Percentiles rank a stretch among this genome's conserved stretches.
Conservation (phyloP, 2,329 filamentous ascomycete genomes). For the Clonostachys sp. region DNA sequence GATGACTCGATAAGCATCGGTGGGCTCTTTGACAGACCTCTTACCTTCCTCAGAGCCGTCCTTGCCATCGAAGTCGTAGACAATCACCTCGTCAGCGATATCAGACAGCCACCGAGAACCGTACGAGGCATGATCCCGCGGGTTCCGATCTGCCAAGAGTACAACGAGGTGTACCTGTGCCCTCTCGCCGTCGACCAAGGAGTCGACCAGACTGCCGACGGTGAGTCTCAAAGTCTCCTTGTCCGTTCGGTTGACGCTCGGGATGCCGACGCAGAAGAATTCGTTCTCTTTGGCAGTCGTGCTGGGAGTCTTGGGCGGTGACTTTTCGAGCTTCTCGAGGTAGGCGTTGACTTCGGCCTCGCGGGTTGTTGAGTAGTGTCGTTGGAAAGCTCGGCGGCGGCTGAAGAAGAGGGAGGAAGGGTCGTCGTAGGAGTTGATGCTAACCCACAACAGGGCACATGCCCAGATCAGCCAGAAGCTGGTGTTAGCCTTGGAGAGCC, state of each 20-base stretch:
- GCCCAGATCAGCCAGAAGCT: conserved; percentile 22
- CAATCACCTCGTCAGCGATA: conserved; percentile 23
- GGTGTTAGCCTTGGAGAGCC: conserved; percentile 18
- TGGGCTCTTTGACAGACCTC: neutral
- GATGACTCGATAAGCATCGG: conserved; percentile 7
- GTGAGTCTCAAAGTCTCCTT: conserved; percentile 19
- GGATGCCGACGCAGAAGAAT: conserved; percentile 24
- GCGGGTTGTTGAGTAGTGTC: conserved; percentile 15
- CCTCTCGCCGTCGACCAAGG: conserved; percentile 20
- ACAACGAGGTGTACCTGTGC: conserved; percentile 22
- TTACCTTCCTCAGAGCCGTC: conserved; percentile 2
- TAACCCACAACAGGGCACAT: conserved; percentile 16
- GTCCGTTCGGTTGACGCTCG: conserved; percentile 22
- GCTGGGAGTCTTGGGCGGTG: neutral
- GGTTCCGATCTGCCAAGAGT: conserved; percentile 24
- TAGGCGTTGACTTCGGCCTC: conserved; percentile 16
- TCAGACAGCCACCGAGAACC: conserved; percentile 20
- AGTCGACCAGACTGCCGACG: conserved; percentile 22
- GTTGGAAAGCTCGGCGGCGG: conserved; percentile 15
- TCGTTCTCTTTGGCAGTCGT: conserved; percentile 1
- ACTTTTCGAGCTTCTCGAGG: conserved; percentile 3
- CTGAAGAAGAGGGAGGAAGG: conserved; percentile 26
- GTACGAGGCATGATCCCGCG: conserved; percentile 20
- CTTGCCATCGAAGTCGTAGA: conserved; percentile 14
- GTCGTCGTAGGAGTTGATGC: conserved; percentile 22